Percentiles rank a stretch among this genome's conserved stretches.
phyloP scores from a whole-genome alignment of 768 basidiomycete genomes.

The Suillus placidus region DNA sequence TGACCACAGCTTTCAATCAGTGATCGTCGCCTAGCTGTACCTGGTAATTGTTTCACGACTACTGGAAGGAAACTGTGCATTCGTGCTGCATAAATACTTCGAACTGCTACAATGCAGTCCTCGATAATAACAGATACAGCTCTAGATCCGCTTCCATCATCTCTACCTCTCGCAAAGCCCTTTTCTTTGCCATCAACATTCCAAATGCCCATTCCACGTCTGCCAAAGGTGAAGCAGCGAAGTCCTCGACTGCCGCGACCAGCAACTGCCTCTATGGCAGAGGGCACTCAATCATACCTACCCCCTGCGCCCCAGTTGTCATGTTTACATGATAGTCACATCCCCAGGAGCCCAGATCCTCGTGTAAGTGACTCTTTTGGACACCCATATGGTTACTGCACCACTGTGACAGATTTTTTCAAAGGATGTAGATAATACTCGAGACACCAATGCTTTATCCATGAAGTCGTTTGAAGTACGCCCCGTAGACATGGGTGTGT shows the following conservation, averaged over 20 bases:
- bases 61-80: neutral
- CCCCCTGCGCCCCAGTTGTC: constrained; percentile 38
- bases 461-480: constrained; percentile 1
- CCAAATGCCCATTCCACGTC: constrained; percentile 39
- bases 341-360: neutral
- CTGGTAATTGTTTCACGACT: constrained; percentile 8
- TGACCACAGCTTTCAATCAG: constrained; percentile 8
- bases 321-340: constrained; percentile 1
- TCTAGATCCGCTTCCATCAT: constrained; percentile 13
- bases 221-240: constrained; percentile 32
- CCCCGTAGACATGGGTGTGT: neutral
- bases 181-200: constrained; percentile 27
- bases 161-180: constrained; percentile 23
- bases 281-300: constrained; percentile 41
- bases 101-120: constrained; percentile 22
- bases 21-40: constrained; percentile 16
- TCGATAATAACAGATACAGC: constrained; percentile 4
- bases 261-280: constrained; percentile 47
- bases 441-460: neutral
- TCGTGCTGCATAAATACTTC: neutral
- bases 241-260: constrained; percentile 38
- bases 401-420: neutral
- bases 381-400: neutral
- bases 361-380: neutral
- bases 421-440: neutral